A percentile compares a stretch with the other conserved stretches of the same genome.
These are phyloP conservation scores for Arthrobotrys musiformis DNA, from an alignment of 2,329 filamentous ascomycete species.

Conservation along the genomic window DNA sequence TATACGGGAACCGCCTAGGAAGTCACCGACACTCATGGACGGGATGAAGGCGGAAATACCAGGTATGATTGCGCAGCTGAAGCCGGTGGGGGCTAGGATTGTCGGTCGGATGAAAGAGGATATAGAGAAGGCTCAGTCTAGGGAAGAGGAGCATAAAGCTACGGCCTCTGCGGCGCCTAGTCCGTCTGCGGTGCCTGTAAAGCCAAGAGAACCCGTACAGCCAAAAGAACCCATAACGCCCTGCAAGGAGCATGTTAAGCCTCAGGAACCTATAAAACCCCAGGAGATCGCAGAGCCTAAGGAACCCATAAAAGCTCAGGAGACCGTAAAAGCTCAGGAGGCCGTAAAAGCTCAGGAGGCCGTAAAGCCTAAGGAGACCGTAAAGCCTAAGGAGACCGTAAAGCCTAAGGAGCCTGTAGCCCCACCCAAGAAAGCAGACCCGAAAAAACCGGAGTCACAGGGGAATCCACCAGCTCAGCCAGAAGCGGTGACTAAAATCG, in stretches of 20 bases:
- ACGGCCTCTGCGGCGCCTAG: background rate
- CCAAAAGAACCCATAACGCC: background rate
- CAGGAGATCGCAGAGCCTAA: background rate
- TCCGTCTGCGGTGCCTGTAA: background rate
- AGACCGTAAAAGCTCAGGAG: background rate
- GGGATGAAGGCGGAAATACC: background rate
- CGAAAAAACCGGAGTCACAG: background rate
- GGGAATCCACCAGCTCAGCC: background rate
- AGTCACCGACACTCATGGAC: background rate
- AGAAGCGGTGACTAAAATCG: background rate
- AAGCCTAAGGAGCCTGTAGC: background rate
- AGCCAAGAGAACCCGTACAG: background rate
- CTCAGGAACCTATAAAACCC: background rate
- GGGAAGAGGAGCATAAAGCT: conserved; percentile 17
- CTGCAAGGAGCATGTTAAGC: background rate
- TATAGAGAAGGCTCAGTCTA: background rate
- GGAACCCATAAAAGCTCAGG: background rate
- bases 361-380: background rate
- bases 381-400: background rate
- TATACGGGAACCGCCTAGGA: background rate
- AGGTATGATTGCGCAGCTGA: background rate
- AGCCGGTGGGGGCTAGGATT: background rate
- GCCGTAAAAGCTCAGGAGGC: background rate
- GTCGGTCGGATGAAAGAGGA: background rate
- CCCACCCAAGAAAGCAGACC: background rate